phyloP scores from a whole-genome alignment of 2,329 filamentous ascomycete species.

The Pseudogymnoascus sp. region DNA sequence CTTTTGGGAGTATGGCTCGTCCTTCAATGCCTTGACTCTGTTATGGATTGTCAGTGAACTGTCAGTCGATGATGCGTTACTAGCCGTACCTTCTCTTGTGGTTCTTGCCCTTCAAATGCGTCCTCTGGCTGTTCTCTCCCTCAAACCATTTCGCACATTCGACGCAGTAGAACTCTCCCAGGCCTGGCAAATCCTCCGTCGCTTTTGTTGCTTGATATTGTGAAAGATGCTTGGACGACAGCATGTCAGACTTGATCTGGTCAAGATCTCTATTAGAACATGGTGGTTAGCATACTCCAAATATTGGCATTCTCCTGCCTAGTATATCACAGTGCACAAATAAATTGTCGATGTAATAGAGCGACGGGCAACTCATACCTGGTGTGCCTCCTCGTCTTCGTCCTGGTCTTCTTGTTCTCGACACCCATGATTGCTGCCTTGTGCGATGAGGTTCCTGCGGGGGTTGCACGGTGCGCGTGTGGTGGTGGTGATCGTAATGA shows the following conservation, averaged over 20 bases:
- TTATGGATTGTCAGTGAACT: background rate
- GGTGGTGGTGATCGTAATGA: slow-evolving; percentile 2
- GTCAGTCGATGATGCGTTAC: background rate
- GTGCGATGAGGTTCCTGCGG: background rate
- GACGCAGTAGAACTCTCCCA: slow-evolving; percentile 81
- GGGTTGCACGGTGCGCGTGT: background rate
- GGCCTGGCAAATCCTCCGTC: slow-evolving; percentile 76
- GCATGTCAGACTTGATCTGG: slow-evolving; percentile 79
- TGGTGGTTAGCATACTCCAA: slow-evolving; percentile 12
- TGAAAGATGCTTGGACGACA: slow-evolving; percentile 70
- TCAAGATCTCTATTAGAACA: slow-evolving; percentile 69
- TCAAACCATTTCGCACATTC: slow-evolving; percentile 98
- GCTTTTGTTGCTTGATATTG: slow-evolving; percentile 74
- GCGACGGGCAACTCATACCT: slow-evolving; percentile 43
- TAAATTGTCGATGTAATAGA: background rate
- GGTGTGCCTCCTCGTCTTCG: slow-evolving; percentile 67
- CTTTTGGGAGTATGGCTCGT: slow-evolving; percentile 80
- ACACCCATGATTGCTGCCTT: slow-evolving; percentile 53
- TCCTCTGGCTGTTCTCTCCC: slow-evolving; percentile 65
- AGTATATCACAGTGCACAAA: background rate
- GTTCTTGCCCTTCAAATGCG: slow-evolving; percentile 79
- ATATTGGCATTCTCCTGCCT: background rate
- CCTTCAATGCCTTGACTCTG: slow-evolving; percentile 74
- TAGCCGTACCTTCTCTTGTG: slow-evolving; percentile 74
- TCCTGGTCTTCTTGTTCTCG: slow-evolving; percentile 57